Evolutionary conservation across 306 rosid genomes (phyloP), one percentile per base, ranked within the genome.

Genomic region (Cicer cuneatum): DNA sequence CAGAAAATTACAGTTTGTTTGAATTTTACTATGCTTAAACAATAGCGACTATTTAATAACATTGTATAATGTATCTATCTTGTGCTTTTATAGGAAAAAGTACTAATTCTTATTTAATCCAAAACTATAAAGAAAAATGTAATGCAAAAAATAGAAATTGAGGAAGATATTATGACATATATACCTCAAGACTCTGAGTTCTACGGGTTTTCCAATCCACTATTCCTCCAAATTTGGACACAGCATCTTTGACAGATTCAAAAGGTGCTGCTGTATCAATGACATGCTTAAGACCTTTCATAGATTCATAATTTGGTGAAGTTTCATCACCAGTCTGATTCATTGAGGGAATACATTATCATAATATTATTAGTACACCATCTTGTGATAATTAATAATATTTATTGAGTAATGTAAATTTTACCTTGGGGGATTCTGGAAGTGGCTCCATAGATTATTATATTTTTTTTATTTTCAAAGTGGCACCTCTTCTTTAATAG

Each of bases 221-320:
- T 43, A 75, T 72, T 40, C 85, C 83, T 72, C 85, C 87, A 41
- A 84, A 84, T 59, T 71, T 84, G 42, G 58, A 77, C 63, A 80
- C 85, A 62, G 77, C 82, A 46, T 80, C 75, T 84, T 80, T 84
- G 58, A 84, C 87, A 56, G 87, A 84, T 64, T 84, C 85, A 73
- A 84, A 24, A 9, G 87, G 87, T 6, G 16, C 18, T 61, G 80
- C 70, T 33, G 83, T 84, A 45, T 84, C 87, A 77, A 84, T 77
- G 6, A 54, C 14, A 15, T 59, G 38, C 70, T 69, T 68, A 24
- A 71, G 45, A 63, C 18, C 10, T 51, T 7, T 69, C 7, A 63
- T 16, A 63, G 60, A 46, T 21, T 35, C 59, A 47, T 1, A 10
- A 45, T n/a, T 19, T 15, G 72, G 46, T 19, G 69, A 43, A 43